Percentiles rank a stretch among this genome's conserved stretches.
phyloP scores from a whole-genome alignment of 768 basidiomycete species.

The Lactarius akahatsu region DNA sequence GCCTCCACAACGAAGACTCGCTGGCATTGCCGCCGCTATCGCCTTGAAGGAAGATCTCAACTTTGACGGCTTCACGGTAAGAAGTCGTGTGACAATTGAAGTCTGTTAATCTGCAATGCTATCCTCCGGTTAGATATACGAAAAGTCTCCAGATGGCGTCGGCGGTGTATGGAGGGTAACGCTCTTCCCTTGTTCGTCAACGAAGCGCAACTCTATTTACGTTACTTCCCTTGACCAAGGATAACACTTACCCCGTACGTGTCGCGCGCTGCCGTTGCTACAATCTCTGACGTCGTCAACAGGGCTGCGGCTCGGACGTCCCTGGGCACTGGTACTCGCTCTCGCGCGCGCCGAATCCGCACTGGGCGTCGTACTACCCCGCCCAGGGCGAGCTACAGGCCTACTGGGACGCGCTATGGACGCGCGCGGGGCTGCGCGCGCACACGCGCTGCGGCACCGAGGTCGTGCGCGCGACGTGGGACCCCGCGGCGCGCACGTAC shows the following conservation, averaged over 20 bases:
- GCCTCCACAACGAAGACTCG: conserved; percentile 25
- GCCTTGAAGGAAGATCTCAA: conserved; percentile 36
- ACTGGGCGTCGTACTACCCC: conserved; percentile 33
- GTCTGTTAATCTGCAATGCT: too few species aligned
- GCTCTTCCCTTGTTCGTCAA: not conserved
- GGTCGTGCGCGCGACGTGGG: conserved; percentile 37
- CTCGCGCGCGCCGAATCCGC: conserved; percentile 33
- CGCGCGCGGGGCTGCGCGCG: conserved; percentile 29
- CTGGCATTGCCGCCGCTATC: conserved; percentile 36
- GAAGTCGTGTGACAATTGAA: conserved; percentile 11
- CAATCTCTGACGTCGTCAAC: not conserved
- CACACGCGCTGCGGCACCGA: conserved; percentile 33
- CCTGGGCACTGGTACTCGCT: conserved; percentile 34
- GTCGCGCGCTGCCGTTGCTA: not conserved
- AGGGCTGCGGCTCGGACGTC: conserved; percentile 36
- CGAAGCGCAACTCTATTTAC: not conserved
- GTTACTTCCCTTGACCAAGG: conserved; percentile 14
- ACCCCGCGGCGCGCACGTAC: conserved; percentile 31
- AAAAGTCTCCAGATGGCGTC: conserved; percentile 32
- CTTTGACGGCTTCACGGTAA: conserved; percentile 36
- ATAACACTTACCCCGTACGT: conserved; percentile 34
- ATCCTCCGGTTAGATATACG: conserved; percentile 35
- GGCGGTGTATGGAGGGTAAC: conserved; percentile 35
- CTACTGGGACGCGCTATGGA: conserved; percentile 33
- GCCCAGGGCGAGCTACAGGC: conserved; percentile 34